phyloP scores from a whole-genome alignment of 2,329 filamentous ascomycete species.

The Aspergillus hiratsukae region DNA sequence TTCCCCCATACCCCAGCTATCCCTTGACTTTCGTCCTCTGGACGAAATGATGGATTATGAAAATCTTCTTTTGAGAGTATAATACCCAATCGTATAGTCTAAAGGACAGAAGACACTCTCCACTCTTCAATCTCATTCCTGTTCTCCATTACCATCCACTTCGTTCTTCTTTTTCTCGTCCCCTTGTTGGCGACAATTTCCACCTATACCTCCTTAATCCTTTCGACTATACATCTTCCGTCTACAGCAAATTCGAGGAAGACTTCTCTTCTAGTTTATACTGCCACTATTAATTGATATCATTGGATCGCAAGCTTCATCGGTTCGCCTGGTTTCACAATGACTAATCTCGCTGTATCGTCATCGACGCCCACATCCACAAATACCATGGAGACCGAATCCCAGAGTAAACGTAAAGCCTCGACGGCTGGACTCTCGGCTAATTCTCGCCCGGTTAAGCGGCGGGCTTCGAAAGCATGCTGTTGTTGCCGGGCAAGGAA shows the following conservation, averaged over 20 bases:
- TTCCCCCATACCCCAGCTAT: conserved; percentile 20
- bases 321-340: conserved; percentile 16
- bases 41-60: conserved; percentile 12
- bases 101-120: conserved; percentile 17
- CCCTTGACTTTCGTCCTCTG: conserved; percentile 17
- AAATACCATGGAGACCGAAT: conserved; percentile 24
- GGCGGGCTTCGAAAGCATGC: conserved; percentile 86
- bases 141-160: background rate
- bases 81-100: conserved; percentile 3
- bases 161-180: background rate
- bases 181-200: conserved; percentile 1
- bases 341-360: conserved; percentile 20
- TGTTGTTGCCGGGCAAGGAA: conserved; percentile 85
- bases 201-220: conserved; percentile 1
- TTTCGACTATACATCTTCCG: background rate
- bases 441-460: conserved; percentile 61
- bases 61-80: background rate
- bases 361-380: conserved; percentile 14
- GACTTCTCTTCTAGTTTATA: background rate
- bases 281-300: conserved; percentile 8
- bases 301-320: conserved; percentile 14
- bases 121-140: conserved; percentile 4
- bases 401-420: conserved; percentile 53
- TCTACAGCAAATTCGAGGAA: background rate
- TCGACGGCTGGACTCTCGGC: conserved; percentile 52